A percentile compares a stretch with the other conserved stretches of the same genome.
Evolutionary conservation across 768 basidiomycete genomes (phyloP).

Genomic region (Leccinellum luteum): DNA sequence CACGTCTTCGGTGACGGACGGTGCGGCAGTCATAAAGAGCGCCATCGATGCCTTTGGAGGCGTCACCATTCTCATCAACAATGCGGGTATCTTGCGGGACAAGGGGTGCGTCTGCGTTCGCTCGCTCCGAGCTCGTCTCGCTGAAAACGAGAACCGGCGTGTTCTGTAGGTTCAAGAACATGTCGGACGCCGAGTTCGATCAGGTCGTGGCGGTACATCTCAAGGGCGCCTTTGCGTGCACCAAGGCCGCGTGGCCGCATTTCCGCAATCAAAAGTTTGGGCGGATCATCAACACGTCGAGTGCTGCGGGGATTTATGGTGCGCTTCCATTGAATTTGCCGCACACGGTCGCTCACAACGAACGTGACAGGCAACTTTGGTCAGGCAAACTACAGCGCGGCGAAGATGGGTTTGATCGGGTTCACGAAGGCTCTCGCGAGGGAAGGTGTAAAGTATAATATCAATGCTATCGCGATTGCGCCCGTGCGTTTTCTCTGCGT

Average conservation of each 20-base stretch:
- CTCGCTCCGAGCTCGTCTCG: background rate
- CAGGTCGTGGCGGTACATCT: slow-evolving; percentile 86
- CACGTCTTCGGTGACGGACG: slow-evolving; percentile 83
- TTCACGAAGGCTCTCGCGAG: slow-evolving; percentile 92
- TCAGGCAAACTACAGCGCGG: slow-evolving; percentile 96
- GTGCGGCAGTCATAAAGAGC: slow-evolving; percentile 79
- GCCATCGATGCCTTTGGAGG: slow-evolving; percentile 84
- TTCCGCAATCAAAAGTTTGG: slow-evolving; percentile 96
- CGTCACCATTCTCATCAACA: slow-evolving; percentile 90
- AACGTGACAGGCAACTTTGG: slow-evolving; percentile 77
- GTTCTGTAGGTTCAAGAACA: slow-evolving; percentile 87
- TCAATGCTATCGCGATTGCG: slow-evolving; percentile 83
- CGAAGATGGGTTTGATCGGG: slow-evolving; percentile 92
- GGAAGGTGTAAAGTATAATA: slow-evolving; percentile 91
- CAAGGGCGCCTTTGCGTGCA: slow-evolving; percentile 90
- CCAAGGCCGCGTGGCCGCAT: slow-evolving; percentile 93
- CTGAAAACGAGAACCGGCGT: background rate
- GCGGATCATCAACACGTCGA: slow-evolving; percentile 90
- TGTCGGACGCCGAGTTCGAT: slow-evolving; percentile 94
- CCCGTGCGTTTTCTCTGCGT: slow-evolving; percentile 54
- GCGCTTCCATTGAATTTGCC: slow-evolving; percentile 12
- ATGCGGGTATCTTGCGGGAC: slow-evolving; percentile 87
- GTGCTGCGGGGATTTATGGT: slow-evolving; percentile 94
- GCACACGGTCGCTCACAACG: background rate
- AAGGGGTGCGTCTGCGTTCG: slow-evolving; percentile 51